Base-by-base conservation (phyloP, 1,284 basidiomycete species). In the Cutaneotrichosporon sp. region DNA sequence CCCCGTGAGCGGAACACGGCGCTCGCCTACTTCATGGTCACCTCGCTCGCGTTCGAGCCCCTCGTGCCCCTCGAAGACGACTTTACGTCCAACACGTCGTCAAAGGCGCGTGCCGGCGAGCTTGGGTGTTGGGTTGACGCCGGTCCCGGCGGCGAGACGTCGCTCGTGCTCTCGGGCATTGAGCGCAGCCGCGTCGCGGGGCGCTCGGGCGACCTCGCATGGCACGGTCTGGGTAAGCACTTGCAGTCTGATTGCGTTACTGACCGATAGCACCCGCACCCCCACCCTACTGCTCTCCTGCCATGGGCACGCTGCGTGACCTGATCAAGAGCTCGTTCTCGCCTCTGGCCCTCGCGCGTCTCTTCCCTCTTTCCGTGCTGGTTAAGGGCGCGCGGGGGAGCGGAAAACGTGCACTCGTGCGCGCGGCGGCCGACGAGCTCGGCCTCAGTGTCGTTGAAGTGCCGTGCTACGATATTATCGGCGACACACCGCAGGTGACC, bases 61-160 rank as follows among this genome's bases (percentile, higher is more conserved):
- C 65, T 75, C 18, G 60, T 69, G 1, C 64, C 71, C 0, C 59
- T 70, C 9, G 73, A 74, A 47, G 69, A 74, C 21, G 74, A 76
- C 56, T 76, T 76, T 51, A 51, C 64, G 68, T 83, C 21, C 60
- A 81, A 35, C 33, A 56, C 57, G 41, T 74, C 61, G 17, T 72
- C 66, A 21, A 73, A 66, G 63, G 68, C 68, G 13, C 59, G 74
- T 37, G 69, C 73, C 8, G 88, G 88, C 8, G 83, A 89, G 66
- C 70, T 92, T 8, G 94, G 94, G 0, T 94, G 87, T 66, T 88
- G 88, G 80, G 79, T 94, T 13, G 89, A 97, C 66, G 76, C 84
- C 0, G 70, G 77, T 1, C 67, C 80, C 5, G 88, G 42, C 84
- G 88, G 22, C 79, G 85, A 63, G 69, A 83, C 44, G 72, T 77